Conservation (phyloP, 1,284 basidiomycete species). For the Termitomyces sp. region DNA sequence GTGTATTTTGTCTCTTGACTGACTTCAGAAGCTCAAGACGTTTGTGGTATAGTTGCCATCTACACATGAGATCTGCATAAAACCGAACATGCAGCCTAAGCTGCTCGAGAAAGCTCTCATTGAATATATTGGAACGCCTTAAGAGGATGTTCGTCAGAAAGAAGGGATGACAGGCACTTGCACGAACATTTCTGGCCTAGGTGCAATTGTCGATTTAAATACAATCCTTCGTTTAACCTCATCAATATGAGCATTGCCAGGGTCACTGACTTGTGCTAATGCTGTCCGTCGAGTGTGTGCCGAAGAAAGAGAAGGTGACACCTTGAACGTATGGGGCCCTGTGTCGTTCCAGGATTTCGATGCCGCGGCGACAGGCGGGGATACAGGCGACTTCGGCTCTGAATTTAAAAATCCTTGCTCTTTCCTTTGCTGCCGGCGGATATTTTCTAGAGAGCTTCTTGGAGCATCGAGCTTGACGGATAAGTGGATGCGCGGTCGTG, state of each 20-base stretch:
- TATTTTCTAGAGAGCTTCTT: constrained; percentile 4
- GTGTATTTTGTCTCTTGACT: constrained; percentile 30
- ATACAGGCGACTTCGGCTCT: constrained; percentile 19
- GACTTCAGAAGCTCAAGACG: constrained; percentile 68
- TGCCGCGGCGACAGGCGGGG: constrained; percentile 26
- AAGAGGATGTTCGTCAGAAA: constrained; percentile 4
- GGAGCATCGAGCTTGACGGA: constrained; percentile 10
- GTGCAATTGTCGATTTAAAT: constrained; percentile 23
- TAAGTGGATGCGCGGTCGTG: constrained; percentile 3
- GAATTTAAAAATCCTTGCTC: constrained; percentile 15
- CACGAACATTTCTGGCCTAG: constrained; percentile 14
- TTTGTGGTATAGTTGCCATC: constrained; percentile 64
- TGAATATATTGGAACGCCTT: constrained; percentile 25
- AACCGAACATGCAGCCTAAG: constrained; percentile 56
- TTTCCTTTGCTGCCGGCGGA: constrained; percentile 20
- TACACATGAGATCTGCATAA: constrained; percentile 72
- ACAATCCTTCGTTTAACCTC: constrained; percentile 23
- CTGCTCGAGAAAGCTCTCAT: constrained; percentile 36
- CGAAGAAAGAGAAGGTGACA: constrained; percentile 37
- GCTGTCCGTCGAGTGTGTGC: constrained; percentile 24
- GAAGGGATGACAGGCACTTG: constrained; percentile 2
- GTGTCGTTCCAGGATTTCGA: constrained; percentile 58
- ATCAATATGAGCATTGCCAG: constrained; percentile 15
- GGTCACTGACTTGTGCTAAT: constrained; percentile 20
- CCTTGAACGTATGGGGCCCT: constrained; percentile 22